Percentiles rank a stretch among this genome's conserved stretches.
Evolutionary conservation across 106 monocot species (phyloP).

Genomic region (Dendrobium nobile): DNA sequence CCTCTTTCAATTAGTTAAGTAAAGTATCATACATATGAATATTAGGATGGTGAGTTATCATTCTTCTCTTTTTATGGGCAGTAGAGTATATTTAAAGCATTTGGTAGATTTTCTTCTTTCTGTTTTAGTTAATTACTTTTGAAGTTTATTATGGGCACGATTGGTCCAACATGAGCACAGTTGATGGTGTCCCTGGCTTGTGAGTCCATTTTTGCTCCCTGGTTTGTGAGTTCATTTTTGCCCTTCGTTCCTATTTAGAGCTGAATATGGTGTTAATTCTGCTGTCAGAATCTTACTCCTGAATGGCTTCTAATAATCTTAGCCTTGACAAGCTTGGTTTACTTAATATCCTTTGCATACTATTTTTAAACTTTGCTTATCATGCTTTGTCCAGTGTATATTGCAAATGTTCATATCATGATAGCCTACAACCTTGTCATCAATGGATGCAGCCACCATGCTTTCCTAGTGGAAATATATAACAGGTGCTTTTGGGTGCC

Average conservation of each 20-base stretch:
- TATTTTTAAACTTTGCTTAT: not conserved
- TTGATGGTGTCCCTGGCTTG: not conserved
- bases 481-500: no score
- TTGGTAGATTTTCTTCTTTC: not conserved
- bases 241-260: not conserved
- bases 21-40: not conserved
- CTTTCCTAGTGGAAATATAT: not conserved
- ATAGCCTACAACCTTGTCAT: not conserved
- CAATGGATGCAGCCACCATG: not conserved
- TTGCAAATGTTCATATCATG: not conserved
- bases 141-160: not conserved
- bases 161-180: not conserved
- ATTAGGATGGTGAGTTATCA: not conserved
- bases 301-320: not conserved
- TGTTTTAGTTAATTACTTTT: not conserved
- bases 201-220: not conserved
- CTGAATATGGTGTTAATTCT: not conserved
- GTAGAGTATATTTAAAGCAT: not conserved
- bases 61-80: not conserved
- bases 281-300: not conserved
- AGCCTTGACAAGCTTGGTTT: not conserved
- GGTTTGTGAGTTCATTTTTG: not conserved
- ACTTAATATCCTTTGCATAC: not conserved
- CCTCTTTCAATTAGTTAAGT: not conserved
- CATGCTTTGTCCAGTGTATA: not conserved